Conservation (phyloP, 2,329 filamentous ascomycete species). For the Exutisphaerella laricina region DNA sequence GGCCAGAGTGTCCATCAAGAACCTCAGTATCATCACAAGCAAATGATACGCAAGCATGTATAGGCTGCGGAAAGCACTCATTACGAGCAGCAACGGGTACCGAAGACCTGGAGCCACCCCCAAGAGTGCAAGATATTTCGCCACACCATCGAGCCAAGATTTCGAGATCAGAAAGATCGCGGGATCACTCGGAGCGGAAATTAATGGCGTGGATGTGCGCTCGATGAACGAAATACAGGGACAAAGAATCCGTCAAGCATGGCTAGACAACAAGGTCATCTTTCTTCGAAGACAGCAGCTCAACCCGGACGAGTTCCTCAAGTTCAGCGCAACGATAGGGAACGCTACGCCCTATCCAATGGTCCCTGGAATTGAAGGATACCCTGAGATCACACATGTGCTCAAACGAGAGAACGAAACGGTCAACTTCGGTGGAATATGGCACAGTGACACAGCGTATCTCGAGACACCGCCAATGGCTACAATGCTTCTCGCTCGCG, state of each 20-base stretch:
- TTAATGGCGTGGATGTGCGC: constrained; percentile 64
- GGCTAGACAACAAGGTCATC: constrained; percentile 70
- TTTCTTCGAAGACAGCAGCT: constrained; percentile 70
- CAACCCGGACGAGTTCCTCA: constrained; percentile 60
- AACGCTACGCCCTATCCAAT: constrained; percentile 48
- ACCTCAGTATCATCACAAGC: too few relatives aligned
- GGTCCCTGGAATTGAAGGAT: constrained; percentile 22
- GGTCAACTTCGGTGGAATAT: constrained; percentile 25
- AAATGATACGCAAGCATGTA: too few relatives aligned
- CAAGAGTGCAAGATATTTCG: constrained; percentile 6
- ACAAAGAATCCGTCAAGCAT: constrained; percentile 66
- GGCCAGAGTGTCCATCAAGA: too few relatives aligned
- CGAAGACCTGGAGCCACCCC: too few relatives aligned
- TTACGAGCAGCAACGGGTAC: too few relatives aligned
- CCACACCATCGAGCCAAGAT: background rate
- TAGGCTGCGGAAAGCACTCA: too few relatives aligned
- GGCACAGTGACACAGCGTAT: constrained; percentile 25
- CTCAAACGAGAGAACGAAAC: constrained; percentile 23
- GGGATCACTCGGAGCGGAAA: constrained; percentile 58
- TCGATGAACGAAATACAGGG: constrained; percentile 60
- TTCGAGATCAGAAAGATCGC: constrained; percentile 14
- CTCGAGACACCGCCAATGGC: constrained; percentile 22
- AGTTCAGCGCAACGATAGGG: constrained; percentile 72
- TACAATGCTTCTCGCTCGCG: constrained; percentile 19
- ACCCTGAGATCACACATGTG: constrained; percentile 24